Conservation (phyloP, 805 yeast genomes). For the Wickerhamiella hasegawae region DNA sequence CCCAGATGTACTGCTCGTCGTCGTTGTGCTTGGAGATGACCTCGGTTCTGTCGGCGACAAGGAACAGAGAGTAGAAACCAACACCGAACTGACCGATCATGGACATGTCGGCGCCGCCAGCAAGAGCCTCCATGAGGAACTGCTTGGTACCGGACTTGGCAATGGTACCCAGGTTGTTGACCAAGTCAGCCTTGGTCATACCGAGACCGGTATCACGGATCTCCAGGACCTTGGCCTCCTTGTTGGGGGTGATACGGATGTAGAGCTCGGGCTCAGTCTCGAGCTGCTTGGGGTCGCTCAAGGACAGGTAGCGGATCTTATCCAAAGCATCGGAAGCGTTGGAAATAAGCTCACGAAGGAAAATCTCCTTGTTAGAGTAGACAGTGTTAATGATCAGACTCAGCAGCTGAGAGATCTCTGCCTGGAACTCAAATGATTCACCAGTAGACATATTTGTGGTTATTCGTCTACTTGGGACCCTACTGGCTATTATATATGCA, state of each 20-base stretch:
- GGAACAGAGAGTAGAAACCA: slow-evolving; percentile 98
- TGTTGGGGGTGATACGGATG: slow-evolving; percentile 94
- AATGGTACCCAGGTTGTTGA: slow-evolving; percentile 98
- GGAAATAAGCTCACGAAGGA: slow-evolving; percentile 96
- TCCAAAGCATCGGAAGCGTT: slow-evolving; percentile 99
- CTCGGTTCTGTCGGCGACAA: slow-evolving; percentile 97
- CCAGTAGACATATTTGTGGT: slow-evolving; percentile 16
- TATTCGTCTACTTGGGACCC: too few species aligned
- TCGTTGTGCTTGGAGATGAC: slow-evolving; percentile 97
- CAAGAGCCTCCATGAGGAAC: slow-evolving; percentile 90
- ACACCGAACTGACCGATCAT: slow-evolving; percentile 99
- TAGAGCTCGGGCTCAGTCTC: slow-evolving; percentile 93
- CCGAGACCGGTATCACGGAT: slow-evolving; percentile 99
- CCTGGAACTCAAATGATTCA: slow-evolving; percentile 69
- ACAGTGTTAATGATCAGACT: slow-evolving; percentile 99
- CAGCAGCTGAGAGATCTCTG: slow-evolving; percentile 99
- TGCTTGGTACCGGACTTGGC: slow-evolving; percentile 99
- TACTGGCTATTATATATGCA: slow-evolving; percentile 1
- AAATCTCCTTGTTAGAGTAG: slow-evolving; percentile 97
- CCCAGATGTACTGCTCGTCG: slow-evolving; percentile 99
- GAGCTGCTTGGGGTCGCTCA: slow-evolving; percentile 78
- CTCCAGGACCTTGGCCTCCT: slow-evolving; percentile 86
- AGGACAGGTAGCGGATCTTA: slow-evolving; percentile 93
- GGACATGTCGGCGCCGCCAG: slow-evolving; percentile 99
- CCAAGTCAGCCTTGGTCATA: slow-evolving; percentile 98